A percentile compares a stretch with the other conserved stretches of the same genome.
Conservation (phyloP, 495 filamentous ascomycete genomes). For the Hypoxylon trugodes region DNA sequence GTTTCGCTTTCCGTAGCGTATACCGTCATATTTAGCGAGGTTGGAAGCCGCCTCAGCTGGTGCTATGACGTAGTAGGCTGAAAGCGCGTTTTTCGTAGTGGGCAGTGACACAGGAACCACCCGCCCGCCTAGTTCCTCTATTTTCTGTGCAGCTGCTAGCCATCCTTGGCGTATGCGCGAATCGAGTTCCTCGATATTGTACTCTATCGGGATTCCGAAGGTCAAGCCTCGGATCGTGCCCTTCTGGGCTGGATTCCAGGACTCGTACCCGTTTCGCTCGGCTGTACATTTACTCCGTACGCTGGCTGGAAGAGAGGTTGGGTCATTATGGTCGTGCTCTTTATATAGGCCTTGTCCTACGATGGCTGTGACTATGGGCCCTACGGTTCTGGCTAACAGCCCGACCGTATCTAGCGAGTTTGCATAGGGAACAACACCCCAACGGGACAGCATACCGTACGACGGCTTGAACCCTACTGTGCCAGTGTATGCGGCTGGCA, state of each 20-base stretch:
- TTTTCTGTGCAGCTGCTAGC: conserved; percentile 62
- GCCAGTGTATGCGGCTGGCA: conserved; percentile 92
- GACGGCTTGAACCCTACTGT: conserved; percentile 93
- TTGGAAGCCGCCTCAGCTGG: conserved; percentile 97
- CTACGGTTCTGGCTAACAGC: conserved; percentile 66
- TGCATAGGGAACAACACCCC: conserved; percentile 93
- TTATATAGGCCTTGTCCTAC: conserved; percentile 53
- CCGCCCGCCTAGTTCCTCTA: conserved; percentile 70
- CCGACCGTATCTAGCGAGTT: conserved; percentile 97
- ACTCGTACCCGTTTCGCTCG: conserved; percentile 49
- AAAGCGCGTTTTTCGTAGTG: conserved; percentile 81
- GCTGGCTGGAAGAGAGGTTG: conserved; percentile 70
- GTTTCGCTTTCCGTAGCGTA: conserved; percentile 78
- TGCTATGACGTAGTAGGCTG: conserved; percentile 94
- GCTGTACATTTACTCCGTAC: conserved; percentile 64
- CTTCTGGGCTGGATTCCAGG: conserved; percentile 32
- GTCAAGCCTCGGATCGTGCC: conserved; percentile 48
- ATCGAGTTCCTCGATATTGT: conserved; percentile 85
- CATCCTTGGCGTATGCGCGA: conserved; percentile 71
- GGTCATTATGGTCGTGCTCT: conserved; percentile 75
- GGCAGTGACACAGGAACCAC: conserved; percentile 84
- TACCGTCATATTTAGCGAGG: conserved; percentile 95
- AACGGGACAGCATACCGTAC: conserved; percentile 82
- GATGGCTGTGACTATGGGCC: conserved; percentile 63
- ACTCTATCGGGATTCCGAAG: conserved; percentile 85